Percentiles rank a stretch among this genome's conserved stretches.
phyloP scores from a whole-genome alignment of 768 basidiomycete genomes.

The Tylopilus felleus region DNA sequence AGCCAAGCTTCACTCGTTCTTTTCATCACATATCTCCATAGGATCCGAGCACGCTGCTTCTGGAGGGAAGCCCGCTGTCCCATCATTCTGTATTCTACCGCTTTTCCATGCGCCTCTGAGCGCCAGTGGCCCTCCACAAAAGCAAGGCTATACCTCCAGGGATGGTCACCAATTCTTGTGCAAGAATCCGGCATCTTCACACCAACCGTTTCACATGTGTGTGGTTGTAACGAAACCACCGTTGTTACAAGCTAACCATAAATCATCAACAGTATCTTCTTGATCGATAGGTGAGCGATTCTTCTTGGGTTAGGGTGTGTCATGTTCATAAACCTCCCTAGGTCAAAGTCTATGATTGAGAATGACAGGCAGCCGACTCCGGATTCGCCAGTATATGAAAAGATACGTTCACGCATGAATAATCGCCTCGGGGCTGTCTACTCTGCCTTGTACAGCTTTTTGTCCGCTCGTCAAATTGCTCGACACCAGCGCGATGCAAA shows the following conservation, averaged over 20 bases:
- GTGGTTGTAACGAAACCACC: slow-evolving; percentile 17
- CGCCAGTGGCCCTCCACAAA: slow-evolving; percentile 19
- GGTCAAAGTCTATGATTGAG: slow-evolving; percentile 49
- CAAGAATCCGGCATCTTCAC: slow-evolving; percentile 45
- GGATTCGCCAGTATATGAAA: slow-evolving; percentile 32
- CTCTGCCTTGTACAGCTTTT: slow-evolving; percentile 51
- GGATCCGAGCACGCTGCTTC: slow-evolving; percentile 49
- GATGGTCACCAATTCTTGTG: slow-evolving; percentile 58
- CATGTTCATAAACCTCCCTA: slow-evolving; percentile 12
- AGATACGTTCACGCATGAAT: slow-evolving; percentile 32
- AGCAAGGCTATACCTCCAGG: slow-evolving; percentile 45
- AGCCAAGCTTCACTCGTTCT: background rate
- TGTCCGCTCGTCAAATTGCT: slow-evolving; percentile 45
- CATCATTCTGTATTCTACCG: slow-evolving; percentile 53
- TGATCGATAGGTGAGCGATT: slow-evolving; percentile 18
- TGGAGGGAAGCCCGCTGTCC: slow-evolving; percentile 36
- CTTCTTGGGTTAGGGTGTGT: background rate
- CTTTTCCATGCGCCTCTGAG: slow-evolving; percentile 46
- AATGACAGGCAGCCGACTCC: slow-evolving; percentile 40
- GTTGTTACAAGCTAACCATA: background rate
- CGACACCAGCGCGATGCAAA: slow-evolving; percentile 47
- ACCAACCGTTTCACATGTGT: slow-evolving; percentile 59
- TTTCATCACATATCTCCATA: slow-evolving; percentile 15
- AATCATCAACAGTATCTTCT: slow-evolving; percentile 11
- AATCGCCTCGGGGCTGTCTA: slow-evolving; percentile 60